Conservation (phyloP, 1,284 basidiomycete genomes). For the Cryptococcus sp. region DNA sequence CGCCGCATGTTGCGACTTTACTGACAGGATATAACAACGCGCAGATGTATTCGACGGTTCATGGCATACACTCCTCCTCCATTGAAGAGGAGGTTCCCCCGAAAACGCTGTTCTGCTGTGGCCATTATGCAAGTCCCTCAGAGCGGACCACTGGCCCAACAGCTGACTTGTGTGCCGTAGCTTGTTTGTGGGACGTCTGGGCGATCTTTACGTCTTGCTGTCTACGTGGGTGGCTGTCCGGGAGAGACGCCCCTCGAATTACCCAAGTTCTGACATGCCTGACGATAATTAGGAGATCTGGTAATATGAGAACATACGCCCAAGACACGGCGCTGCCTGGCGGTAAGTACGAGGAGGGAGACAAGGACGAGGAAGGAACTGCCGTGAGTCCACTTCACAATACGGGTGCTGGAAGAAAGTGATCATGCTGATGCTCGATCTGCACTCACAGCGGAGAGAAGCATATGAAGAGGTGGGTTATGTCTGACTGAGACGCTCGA, state of each 20-base stretch:
- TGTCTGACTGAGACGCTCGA: constrained; percentile 1
- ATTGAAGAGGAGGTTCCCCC: constrained; percentile 24
- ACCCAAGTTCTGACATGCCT: not conserved
- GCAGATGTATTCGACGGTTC: constrained; percentile 42
- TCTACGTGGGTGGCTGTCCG: constrained; percentile 28
- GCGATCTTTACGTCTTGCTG: constrained; percentile 75
- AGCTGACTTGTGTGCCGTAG: constrained; percentile 12
- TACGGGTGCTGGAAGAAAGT: not conserved
- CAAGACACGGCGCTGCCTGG: constrained; percentile 81
- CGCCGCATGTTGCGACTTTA: not conserved
- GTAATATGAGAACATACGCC: constrained; percentile 67
- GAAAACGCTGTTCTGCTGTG: constrained; percentile 37
- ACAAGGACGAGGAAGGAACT: constrained; percentile 67
- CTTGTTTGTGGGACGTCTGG: constrained; percentile 72
- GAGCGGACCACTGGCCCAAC: too few species aligned
- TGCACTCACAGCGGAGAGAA: constrained; percentile 59
- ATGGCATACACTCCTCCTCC: constrained; percentile 25
- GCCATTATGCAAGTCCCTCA: constrained; percentile 34
- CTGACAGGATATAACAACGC: too few species aligned
- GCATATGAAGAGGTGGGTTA: constrained; percentile 63
- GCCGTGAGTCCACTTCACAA: constrained; percentile 59
- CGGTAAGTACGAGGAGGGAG: constrained; percentile 68
- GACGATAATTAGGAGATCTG: constrained; percentile 58
- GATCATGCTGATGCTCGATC: not conserved
- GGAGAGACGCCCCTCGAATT: not conserved